A percentile compares a stretch with the other conserved stretches of the same genome.
phyloP scores from a whole-genome alignment of 2,329 filamentous ascomycete species.

The Hypoxylon sp. region DNA sequence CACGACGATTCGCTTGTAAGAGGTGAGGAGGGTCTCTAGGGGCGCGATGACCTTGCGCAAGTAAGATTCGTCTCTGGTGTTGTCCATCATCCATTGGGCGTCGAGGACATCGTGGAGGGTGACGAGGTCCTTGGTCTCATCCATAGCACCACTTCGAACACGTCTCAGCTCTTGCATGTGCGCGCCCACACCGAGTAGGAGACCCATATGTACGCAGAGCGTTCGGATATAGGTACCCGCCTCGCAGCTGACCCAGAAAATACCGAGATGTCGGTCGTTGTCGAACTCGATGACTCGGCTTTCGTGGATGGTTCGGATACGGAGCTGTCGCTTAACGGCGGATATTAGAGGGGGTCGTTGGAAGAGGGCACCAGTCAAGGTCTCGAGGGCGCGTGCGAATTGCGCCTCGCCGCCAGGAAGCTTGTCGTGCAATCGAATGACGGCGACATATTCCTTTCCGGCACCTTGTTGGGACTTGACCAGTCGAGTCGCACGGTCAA shows the following conservation, averaged over 20 bases:
- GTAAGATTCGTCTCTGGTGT: conserved; percentile 93
- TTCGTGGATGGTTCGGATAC: conserved; percentile 98
- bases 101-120: conserved; percentile 96
- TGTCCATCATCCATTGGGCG: conserved; percentile 96
- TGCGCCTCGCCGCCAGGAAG: conserved; percentile 92
- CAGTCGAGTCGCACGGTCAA: conserved; percentile 95
- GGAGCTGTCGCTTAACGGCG: conserved; percentile 97
- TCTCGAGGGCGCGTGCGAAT: conserved; percentile 93
- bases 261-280: conserved; percentile 95
- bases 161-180: conserved; percentile 98
- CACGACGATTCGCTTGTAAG: conserved; percentile 96
- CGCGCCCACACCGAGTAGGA: conserved; percentile 82
- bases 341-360: conserved; percentile 97
- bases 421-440: conserved; percentile 95
- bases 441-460: conserved; percentile 98
- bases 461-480: conserved; percentile 99
- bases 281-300: conserved; percentile 98
- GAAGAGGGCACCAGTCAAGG: conserved; percentile 95
- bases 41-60: conserved; percentile 91
- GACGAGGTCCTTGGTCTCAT: conserved; percentile 87
- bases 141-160: conserved; percentile 94
- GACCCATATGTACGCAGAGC: conserved; percentile 91
- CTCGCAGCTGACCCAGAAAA: conserved; percentile 99
- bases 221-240: conserved; percentile 99
- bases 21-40: conserved; percentile 89